phyloP scores from a whole-genome alignment of 1,284 basidiomycete genomes.

The Sanghuangporus baumii region DNA sequence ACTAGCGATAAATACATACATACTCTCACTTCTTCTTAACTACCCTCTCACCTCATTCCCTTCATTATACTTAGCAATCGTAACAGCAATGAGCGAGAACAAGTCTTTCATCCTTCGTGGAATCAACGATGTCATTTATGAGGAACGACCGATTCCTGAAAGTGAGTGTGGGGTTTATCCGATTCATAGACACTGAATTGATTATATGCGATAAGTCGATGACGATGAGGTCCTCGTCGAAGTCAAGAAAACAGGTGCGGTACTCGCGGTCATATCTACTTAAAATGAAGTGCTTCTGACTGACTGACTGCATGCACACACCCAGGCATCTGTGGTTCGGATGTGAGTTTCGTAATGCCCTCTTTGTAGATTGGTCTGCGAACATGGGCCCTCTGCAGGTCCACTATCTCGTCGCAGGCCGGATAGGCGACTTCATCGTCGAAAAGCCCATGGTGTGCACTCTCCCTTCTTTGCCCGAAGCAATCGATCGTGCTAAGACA shows the following conservation, averaged over 20 bases:
- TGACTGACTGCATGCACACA: not conserved
- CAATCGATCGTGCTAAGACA: not conserved
- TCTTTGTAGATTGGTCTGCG: slow-evolving; percentile 11
- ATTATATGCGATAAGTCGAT: slow-evolving; percentile 39
- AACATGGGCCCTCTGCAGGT: slow-evolving; percentile 37
- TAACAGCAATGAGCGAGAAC: slow-evolving; percentile 53
- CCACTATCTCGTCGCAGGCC: slow-evolving; percentile 71
- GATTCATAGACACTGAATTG: not conserved
- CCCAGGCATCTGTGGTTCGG: slow-evolving; percentile 84
- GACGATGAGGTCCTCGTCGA: slow-evolving; percentile 83
- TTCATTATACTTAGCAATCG: slow-evolving; percentile 25
- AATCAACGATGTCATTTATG: slow-evolving; percentile 69
- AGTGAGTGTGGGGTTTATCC: slow-evolving; percentile 34
- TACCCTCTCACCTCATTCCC: not conserved
- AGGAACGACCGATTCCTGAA: slow-evolving; percentile 75
- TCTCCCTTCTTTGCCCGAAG: not conserved
- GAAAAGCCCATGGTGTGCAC: slow-evolving; percentile 66
- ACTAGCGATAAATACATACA: not conserved
- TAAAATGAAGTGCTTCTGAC: slow-evolving; percentile 8
- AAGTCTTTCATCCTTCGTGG: slow-evolving; percentile 74
- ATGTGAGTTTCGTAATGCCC: slow-evolving; percentile 41
- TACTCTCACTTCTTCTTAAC: not conserved
- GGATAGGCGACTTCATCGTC: slow-evolving; percentile 76
- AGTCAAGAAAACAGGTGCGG: slow-evolving; percentile 84
- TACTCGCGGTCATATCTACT: slow-evolving; percentile 8